Conservation (phyloP, 2,329 filamentous ascomycete species). For the Huntiella bhutanensis region DNA sequence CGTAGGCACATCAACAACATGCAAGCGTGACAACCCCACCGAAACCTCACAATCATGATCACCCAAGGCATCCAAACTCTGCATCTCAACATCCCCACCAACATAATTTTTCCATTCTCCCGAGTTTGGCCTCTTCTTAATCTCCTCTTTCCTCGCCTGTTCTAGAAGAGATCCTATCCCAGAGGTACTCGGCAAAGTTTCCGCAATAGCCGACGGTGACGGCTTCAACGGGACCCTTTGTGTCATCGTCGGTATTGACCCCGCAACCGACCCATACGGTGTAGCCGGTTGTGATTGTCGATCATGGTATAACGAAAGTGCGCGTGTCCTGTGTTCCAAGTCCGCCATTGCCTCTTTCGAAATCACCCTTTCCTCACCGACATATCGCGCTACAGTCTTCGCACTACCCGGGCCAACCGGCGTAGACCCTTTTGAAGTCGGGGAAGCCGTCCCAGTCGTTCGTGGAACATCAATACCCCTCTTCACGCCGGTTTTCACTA, state of each 20-base stretch:
- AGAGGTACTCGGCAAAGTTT: not conserved
- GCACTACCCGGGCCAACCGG: conserved; percentile 5
- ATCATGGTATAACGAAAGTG: conserved; percentile 4
- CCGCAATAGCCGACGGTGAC: conserved; percentile 2
- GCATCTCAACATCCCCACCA: too few relatives aligned
- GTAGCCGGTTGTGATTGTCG: not conserved
- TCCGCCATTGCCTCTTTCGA: conserved; percentile 10
- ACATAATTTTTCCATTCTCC: too few relatives aligned
- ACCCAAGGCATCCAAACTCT: too few relatives aligned
- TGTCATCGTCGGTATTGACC: not conserved
- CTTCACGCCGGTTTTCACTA: not conserved
- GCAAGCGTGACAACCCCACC: conserved; percentile 76
- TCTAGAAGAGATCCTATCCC: conserved; percentile 7
- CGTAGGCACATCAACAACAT: conserved; percentile 67
- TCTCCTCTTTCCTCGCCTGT: conserved; percentile 1
- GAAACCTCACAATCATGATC: conserved; percentile 36
- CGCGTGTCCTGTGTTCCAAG: conserved; percentile 8
- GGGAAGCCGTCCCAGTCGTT: not conserved
- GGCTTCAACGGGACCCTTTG: conserved; percentile 2
- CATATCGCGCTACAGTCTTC: not conserved
- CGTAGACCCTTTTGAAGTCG: conserved; percentile 5
- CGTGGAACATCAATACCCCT: not conserved
- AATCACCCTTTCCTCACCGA: conserved; percentile 7
- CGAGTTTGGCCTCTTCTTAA: not conserved
- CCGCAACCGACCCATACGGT: not conserved